phyloP scores from a whole-genome alignment of 2,329 filamentous ascomycete genomes.

The Cordyceps militaris region DNA sequence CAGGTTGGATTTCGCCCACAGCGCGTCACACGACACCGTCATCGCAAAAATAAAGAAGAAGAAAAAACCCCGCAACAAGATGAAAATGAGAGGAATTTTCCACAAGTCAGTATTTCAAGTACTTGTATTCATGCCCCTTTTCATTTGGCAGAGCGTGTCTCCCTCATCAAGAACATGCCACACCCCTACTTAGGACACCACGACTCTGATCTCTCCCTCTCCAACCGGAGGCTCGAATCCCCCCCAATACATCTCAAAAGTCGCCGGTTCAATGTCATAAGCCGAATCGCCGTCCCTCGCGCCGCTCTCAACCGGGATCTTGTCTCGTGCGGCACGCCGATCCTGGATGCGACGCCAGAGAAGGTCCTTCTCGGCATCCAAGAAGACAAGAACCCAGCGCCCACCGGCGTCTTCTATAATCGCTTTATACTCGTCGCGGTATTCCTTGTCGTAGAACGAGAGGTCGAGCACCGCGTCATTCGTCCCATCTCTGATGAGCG shows the following conservation, averaged over 20 bases:
- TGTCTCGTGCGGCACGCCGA: conserved; percentile 18
- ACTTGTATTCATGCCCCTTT: too few relatives aligned
- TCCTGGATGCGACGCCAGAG: conserved; percentile 26
- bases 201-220: conserved; percentile 7
- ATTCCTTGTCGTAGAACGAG: conserved; percentile 25
- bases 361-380: conserved; percentile 20
- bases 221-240: conserved; percentile 7
- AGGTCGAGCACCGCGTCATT: conserved; percentile 25
- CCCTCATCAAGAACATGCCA: background rate
- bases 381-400: conserved; percentile 25
- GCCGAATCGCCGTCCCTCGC: conserved; percentile 10
- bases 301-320: background rate
- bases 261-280: conserved; percentile 6
- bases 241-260: conserved; percentile 11
- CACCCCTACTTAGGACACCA: background rate
- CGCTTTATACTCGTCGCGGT: conserved; percentile 24
- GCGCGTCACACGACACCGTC: background rate
- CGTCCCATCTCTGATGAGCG: conserved; percentile 13
- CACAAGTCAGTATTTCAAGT: background rate
- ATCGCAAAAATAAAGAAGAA: too few relatives aligned
- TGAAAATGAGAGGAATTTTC: too few relatives aligned
- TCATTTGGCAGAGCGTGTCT: too few relatives aligned
- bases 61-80: too few relatives aligned
- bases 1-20: background rate
- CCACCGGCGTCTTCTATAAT: conserved; percentile 21